Conservation (phyloP, 345 rosid genomes). For the Rubroshorea leprosula region DNA sequence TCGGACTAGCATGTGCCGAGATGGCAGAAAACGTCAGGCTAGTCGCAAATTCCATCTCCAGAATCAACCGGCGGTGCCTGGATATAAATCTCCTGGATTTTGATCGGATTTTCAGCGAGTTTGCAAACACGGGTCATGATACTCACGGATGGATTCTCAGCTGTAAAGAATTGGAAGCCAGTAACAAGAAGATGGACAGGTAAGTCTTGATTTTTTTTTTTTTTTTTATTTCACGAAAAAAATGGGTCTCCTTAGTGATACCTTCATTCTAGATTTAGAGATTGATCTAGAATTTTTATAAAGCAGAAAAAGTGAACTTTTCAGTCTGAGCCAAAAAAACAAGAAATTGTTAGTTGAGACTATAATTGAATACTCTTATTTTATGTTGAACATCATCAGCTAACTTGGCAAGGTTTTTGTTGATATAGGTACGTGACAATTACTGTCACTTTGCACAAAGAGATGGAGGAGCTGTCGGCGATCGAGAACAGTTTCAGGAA, state of each 20-base stretch:
- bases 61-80: slow-evolving; percentile 51
- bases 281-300: too few relatives aligned
- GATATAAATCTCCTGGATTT: slow-evolving; percentile 45
- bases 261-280: too few relatives aligned
- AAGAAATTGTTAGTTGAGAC: too few relatives aligned
- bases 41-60: slow-evolving; percentile 52
- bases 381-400: too few relatives aligned
- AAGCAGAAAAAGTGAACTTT: too few relatives aligned
- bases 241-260: too few relatives aligned
- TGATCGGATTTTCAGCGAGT: slow-evolving; percentile 43
- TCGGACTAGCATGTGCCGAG: slow-evolving; percentile 83
- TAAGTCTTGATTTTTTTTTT: too few relatives aligned
- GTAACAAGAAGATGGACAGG: slow-evolving; percentile 69
- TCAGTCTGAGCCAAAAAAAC: too few relatives aligned
- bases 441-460: slow-evolving; percentile 64
- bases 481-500: slow-evolving; percentile 55
- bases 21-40: slow-evolving; percentile 52
- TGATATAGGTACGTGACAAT: slow-evolving; percentile 43
- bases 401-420: too few relatives aligned
- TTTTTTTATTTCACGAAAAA: too few relatives aligned
- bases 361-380: too few relatives aligned
- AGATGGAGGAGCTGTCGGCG: slow-evolving; percentile 70
- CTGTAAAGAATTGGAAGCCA: slow-evolving; percentile 59
- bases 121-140: slow-evolving; percentile 65
- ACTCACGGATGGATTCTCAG: slow-evolving; percentile 54